Percentiles rank a stretch among this genome's conserved stretches.
These are phyloP conservation scores for Exophiala sp. DNA, from an alignment of 2,329 filamentous ascomycete genomes.

Conservation along the genomic window DNA sequence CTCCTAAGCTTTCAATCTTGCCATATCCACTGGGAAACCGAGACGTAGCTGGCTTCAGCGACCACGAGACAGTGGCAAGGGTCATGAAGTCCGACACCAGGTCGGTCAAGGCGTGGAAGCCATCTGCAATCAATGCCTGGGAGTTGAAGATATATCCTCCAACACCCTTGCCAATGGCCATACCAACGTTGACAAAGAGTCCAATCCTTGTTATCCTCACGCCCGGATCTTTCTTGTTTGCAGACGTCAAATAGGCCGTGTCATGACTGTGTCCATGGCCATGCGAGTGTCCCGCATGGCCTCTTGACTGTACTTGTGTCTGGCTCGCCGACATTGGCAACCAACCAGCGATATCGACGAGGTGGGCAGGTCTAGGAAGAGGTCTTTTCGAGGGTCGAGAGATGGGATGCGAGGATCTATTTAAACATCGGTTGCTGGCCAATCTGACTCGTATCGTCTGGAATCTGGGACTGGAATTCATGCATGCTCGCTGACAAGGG, in stretches of 20 bases:
- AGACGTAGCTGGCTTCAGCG: conserved; percentile 73
- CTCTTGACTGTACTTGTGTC: conserved; percentile 17
- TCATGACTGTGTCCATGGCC: conserved; percentile 70
- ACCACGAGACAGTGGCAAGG: conserved; percentile 89
- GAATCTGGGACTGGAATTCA: conserved; percentile 4
- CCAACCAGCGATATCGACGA: neutral
- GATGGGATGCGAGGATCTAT: conserved; percentile 7
- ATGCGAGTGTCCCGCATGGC: conserved; percentile 51
- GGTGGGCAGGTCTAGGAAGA: conserved; percentile 6
- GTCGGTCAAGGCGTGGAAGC: conserved; percentile 91
- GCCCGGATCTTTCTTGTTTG: conserved; percentile 83
- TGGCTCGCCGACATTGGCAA: conserved; percentile 10
- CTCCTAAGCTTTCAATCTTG: conserved; percentile 95
- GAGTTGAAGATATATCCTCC: conserved; percentile 94
- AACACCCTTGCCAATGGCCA: conserved; percentile 88
- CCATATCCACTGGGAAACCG: conserved; percentile 88
- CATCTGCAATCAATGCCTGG: conserved; percentile 86
- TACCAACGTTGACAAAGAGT: conserved; percentile 80
- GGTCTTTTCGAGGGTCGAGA: neutral
- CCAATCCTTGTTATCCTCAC: conserved; percentile 90
- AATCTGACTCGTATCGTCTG: conserved; percentile 8
- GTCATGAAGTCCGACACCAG: conserved; percentile 93
- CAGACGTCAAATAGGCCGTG: conserved; percentile 72
- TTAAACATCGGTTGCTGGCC: conserved; percentile 5
- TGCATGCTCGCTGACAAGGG: conserved; percentile 11